These are phyloP conservation scores for Diaporthe eres DNA, from an alignment of 2,329 filamentous ascomycete species.

Conservation along the genomic window DNA sequence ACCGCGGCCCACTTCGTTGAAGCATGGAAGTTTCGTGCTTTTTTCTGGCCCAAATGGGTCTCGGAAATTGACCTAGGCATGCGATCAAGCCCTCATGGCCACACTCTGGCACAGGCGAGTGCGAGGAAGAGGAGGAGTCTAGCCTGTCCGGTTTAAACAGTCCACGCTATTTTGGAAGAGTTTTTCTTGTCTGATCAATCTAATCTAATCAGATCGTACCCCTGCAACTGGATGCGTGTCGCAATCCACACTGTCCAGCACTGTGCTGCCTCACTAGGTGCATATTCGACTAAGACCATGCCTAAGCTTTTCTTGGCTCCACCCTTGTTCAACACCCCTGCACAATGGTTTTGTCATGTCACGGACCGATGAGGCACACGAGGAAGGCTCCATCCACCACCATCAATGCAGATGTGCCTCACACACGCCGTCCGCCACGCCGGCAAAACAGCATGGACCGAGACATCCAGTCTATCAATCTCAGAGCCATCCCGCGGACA, in stretches of 20 bases:
- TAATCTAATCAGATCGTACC: constrained; percentile 33
- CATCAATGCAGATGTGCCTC: background rate
- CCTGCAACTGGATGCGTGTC: background rate
- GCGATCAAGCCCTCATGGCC: background rate
- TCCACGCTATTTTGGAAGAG: background rate
- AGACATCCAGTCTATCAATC: background rate
- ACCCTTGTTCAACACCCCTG: background rate
- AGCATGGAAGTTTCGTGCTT: background rate
- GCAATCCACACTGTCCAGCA: background rate
- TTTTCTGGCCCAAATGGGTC: background rate
- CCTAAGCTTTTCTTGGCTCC: background rate
- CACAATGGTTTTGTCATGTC: background rate
- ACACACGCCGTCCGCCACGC: background rate
- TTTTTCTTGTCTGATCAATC: constrained; percentile 40
- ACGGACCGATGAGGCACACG: constrained; percentile 6
- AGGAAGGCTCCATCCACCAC: background rate
- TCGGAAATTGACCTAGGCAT: constrained; percentile 24
- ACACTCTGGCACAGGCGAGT: background rate
- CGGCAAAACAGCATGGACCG: background rate
- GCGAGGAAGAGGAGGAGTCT: background rate
- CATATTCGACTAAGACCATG: background rate
- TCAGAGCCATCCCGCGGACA: background rate
- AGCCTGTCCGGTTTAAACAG: background rate
- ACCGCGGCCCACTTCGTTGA: background rate
- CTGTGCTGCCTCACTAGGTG: constrained; percentile 1